These are phyloP conservation scores for Akanthomyces dipterigenus DNA, from an alignment of 2,329 filamentous ascomycete species.

Conservation along the genomic window DNA sequence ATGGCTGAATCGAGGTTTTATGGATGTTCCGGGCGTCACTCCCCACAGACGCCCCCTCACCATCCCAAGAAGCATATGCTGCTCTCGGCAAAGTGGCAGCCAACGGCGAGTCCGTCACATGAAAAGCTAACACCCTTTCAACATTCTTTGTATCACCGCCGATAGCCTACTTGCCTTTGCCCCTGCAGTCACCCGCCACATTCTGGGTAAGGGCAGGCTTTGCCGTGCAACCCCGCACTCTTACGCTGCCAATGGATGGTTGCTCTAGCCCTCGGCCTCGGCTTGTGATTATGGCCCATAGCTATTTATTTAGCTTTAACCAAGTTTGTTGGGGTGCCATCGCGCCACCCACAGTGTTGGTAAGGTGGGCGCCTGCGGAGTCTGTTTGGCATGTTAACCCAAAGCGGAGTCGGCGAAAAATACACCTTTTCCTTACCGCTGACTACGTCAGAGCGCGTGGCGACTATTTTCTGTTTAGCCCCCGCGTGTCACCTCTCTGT, in stretches of 20 bases:
- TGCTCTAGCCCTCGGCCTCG: neutral
- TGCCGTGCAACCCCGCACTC: constrained; percentile 1
- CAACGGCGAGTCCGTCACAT: constrained; percentile 1
- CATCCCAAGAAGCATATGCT: neutral
- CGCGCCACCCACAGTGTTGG: neutral
- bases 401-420: constrained; percentile 1
- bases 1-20: neutral
- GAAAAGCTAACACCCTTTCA: neutral
- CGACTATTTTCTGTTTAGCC: neutral
- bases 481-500: neutral
- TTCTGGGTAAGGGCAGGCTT: constrained; percentile 1
- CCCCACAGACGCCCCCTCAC: neutral
- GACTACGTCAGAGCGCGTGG: neutral
- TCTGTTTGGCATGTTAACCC: neutral
- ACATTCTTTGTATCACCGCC: neutral
- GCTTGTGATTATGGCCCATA: neutral
- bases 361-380: neutral
- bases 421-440: neutral
- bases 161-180: neutral
- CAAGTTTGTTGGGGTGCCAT: neutral
- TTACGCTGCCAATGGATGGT: no score
- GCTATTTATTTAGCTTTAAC: neutral
- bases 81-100: neutral
- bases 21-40: neutral
- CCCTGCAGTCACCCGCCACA: neutral